Percentiles rank a stretch among this genome's conserved stretches.
These are phyloP conservation scores for Trichoderma hamatum DNA, from an alignment of 2,329 filamentous ascomycete genomes.

Conservation along the genomic window DNA sequence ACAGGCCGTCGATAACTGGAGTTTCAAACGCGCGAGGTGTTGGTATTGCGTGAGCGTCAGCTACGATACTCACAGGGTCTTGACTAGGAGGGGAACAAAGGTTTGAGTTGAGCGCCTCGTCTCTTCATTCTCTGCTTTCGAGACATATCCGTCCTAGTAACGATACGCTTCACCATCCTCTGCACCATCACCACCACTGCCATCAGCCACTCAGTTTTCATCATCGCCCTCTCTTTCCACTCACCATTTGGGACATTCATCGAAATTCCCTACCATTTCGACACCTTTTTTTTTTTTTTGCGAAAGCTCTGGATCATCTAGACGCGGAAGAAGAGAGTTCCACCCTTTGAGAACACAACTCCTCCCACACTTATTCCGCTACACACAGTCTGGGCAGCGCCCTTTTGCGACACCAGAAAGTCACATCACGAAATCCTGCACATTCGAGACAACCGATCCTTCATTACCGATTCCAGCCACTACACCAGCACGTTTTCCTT, in stretches of 20 bases:
- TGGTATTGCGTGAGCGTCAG: constrained; percentile 8
- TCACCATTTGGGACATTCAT: constrained; percentile 31
- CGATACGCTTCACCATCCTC: constrained; percentile 43
- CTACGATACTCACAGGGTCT: constrained; percentile 14
- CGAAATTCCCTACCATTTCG: constrained; percentile 28
- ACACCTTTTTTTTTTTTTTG: constrained; percentile 32
- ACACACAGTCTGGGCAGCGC: constrained; percentile 40
- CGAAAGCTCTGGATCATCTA: constrained; percentile 40
- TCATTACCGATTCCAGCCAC: constrained; percentile 49
- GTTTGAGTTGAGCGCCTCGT: constrained; percentile 46
- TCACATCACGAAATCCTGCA: constrained; percentile 46
- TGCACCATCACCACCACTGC: constrained; percentile 32
- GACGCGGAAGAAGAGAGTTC: constrained; percentile 35
- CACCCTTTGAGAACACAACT: constrained; percentile 36
- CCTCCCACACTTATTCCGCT: constrained; percentile 38
- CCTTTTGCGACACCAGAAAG: constrained; percentile 38
- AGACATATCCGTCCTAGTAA: constrained; percentile 42
- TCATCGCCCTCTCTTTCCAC: constrained; percentile 40
- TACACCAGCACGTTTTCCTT: constrained; percentile 94
- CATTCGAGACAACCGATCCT: constrained; percentile 46
- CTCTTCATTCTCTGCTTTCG: constrained; percentile 43
- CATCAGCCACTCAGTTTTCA: constrained; percentile 37
- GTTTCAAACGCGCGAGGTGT: constrained; percentile 17
- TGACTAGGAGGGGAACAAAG: constrained; percentile 28
- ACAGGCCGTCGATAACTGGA: background rate